Conservation (phyloP, 2,329 filamentous ascomycete species). For the Diaporthe humulicola region DNA sequence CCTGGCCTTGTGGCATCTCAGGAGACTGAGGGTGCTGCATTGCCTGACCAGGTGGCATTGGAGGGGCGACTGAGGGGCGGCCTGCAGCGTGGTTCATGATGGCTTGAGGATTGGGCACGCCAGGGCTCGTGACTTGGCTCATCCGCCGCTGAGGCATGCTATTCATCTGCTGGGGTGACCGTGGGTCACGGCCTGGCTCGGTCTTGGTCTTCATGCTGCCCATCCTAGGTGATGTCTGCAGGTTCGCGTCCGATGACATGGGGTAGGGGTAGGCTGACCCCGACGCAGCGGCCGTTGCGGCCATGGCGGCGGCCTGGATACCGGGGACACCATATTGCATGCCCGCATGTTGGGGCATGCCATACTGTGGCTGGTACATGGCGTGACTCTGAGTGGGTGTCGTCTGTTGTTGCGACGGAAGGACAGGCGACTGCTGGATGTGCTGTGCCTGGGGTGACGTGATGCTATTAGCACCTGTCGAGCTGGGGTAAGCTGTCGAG, state of each 20-base stretch:
- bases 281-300: conserved; percentile 88
- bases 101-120: conserved; percentile 79
- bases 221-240: conserved; percentile 84
- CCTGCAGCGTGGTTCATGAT: conserved; percentile 78
- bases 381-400: conserved; percentile 76
- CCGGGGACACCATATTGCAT: conserved; percentile 89
- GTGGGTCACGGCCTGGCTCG: conserved; percentile 74
- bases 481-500: conserved; percentile 72
- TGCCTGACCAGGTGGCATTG: conserved; percentile 73
- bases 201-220: conserved; percentile 76
- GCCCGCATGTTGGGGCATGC: conserved; percentile 73
- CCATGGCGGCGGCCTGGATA: conserved; percentile 93
- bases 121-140: conserved; percentile 81
- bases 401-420: conserved; percentile 81
- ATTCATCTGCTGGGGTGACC: conserved; percentile 81
- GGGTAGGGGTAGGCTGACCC: conserved; percentile 80
- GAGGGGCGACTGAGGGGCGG: conserved; percentile 66
- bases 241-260: conserved; percentile 78
- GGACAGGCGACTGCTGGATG: conserved; percentile 81
- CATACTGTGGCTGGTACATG: conserved; percentile 85
- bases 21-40: conserved; percentile 81
- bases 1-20: conserved; percentile 80
- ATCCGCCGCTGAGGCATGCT: conserved; percentile 74
- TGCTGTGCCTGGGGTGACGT: conserved; percentile 80
- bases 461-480: conserved; percentile 69